Base-by-base conservation (phyloP, 2,329 filamentous ascomycete genomes). In the Penicillium brasilianum region DNA sequence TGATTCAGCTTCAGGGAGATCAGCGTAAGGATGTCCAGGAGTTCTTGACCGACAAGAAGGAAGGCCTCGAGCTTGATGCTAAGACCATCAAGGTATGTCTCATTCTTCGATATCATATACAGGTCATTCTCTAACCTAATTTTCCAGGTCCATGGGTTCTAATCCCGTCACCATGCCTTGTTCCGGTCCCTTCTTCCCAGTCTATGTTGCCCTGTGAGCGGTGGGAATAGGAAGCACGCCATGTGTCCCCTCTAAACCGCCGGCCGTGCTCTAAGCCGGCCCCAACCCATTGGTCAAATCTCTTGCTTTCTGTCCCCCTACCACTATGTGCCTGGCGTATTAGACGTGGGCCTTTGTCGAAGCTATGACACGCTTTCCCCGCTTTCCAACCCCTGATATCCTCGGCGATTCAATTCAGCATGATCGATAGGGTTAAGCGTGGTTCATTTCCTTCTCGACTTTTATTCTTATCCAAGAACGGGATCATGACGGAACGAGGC, bases 1-100 rank as follows among this genome's bases (percentile, higher is more conserved):
- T 98, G 87, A 97, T 99, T 78, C 95, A 99, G 87, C 90, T 99
- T 77, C 95, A 99, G 83, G 95, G 95, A 76, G 95, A 99, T 81
- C 95, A 99, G 86, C 94, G 95, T 83, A 96, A 96, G 84, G 93
- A 97, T 88, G 91, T 97, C 79, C 91, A 96, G 81, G 93, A 97
- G 78, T 99, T 98, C 85, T 89, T 98, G 81, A 88, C 89, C 82
- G 91, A 97, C 84, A 96, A 96, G 87, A 92, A 93, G 82, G 91
- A 93, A 77, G 94, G 94, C 76, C 87, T 98, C 75, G 92, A 92
- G 81, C 89, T 97, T 78, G 92, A 97, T 83, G 86, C 89, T 81
- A 96, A 97, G 88, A 96, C 90, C 83, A 97, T 98, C 84, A 97
- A 98, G 87, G 91, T 94, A 76, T 63, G 72, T 65, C 56, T 41